Evolutionary conservation across 306 rosid genomes (phyloP).

Genomic region (Castanea mollissima): DNA sequence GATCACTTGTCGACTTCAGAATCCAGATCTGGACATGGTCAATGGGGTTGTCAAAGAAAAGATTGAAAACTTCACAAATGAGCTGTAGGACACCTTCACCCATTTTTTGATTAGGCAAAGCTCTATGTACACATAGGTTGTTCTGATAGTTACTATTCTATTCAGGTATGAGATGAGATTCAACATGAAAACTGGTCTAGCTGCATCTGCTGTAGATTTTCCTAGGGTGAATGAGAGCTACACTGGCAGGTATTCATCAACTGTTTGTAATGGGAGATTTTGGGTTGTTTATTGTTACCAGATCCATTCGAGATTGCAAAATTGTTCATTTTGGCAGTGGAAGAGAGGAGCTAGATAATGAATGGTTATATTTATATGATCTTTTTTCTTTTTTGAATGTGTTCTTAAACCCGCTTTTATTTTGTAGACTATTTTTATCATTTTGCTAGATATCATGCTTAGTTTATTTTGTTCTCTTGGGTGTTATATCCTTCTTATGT

Average conservation of each 20-base stretch:
- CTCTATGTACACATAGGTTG: background rate
- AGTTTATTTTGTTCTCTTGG: background rate
- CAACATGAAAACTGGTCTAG: constrained; percentile 72
- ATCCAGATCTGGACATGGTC: constrained; percentile 67
- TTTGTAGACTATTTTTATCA: background rate
- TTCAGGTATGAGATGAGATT: constrained; percentile 91
- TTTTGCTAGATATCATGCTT: background rate
- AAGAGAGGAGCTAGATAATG: background rate
- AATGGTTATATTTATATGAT: background rate
- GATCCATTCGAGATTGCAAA: background rate
- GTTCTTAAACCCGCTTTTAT: background rate
- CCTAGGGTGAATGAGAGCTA: constrained; percentile 93
- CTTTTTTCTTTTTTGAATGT: background rate
- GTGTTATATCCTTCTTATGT: background rate
- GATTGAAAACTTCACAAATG: constrained; percentile 68
- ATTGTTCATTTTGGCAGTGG: background rate
- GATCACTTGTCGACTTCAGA: constrained; percentile 85
- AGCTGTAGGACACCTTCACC: constrained; percentile 58
- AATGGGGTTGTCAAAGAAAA: constrained; percentile 65
- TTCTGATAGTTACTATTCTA: constrained; percentile 24
- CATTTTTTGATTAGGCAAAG: constrained; percentile 9
- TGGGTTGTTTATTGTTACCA: background rate
- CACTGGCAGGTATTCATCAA: constrained; percentile 71
- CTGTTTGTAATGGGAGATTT: constrained; percentile 6
- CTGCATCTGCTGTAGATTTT: constrained; percentile 78